Conservation (phyloP, 1,284 basidiomycete genomes). For the Neotropicomus parvogracilis region DNA sequence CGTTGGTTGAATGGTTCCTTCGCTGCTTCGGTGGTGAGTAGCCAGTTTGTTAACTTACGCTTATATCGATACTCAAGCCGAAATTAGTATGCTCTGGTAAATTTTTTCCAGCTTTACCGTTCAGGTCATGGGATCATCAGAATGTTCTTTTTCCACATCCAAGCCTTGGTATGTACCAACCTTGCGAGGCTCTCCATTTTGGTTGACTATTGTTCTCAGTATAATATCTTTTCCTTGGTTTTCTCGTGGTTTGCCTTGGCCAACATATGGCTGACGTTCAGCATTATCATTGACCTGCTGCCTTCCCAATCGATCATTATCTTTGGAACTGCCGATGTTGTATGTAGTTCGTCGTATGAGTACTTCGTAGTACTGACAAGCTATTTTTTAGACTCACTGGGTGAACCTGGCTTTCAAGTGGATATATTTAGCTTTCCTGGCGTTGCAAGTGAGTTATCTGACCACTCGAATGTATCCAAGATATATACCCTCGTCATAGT, state of each 20-base stretch:
- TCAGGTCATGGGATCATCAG: constrained; percentile 81
- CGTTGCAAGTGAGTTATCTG: constrained; percentile 46
- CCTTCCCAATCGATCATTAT: constrained; percentile 62
- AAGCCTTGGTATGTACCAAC: constrained; percentile 65
- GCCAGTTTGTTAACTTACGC: neutral
- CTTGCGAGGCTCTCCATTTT: neutral
- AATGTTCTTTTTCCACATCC: constrained; percentile 94
- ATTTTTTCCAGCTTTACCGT: constrained; percentile 89
- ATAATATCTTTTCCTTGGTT: constrained; percentile 74
- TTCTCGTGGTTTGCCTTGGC: constrained; percentile 93
- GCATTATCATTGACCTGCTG: constrained; percentile 90
- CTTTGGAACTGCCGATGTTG: constrained; percentile 65
- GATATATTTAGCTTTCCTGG: constrained; percentile 85
- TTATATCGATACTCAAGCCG: neutral
- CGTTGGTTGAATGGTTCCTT: constrained; percentile 98
- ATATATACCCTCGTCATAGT: constrained; percentile 43
- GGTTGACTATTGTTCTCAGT: constrained; percentile 39
- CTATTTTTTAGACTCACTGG: constrained; percentile 74
- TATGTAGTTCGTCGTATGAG: constrained; percentile 37
- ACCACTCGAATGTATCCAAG: neutral
- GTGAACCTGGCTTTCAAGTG: constrained; percentile 81
- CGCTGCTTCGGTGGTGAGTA: constrained; percentile 85
- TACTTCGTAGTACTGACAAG: constrained; percentile 12
- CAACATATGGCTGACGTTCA: constrained; percentile 94
- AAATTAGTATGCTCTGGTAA: constrained; percentile 81